Evolutionary conservation across 371 early-diverging fungal genomes (phyloP).

Genomic region (Lichtheimia ramosa): DNA sequence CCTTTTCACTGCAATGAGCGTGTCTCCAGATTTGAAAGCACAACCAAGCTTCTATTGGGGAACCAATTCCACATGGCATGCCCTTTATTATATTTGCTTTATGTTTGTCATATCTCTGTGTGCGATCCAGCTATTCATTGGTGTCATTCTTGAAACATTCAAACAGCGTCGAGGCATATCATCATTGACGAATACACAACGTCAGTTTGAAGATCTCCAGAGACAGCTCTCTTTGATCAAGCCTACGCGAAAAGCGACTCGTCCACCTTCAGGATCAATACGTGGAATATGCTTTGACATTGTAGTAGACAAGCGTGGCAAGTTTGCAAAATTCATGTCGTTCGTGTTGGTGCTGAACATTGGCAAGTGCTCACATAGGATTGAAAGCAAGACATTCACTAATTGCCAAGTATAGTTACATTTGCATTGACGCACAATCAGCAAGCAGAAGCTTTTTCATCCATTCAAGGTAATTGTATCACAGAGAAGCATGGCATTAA

Average conservation of each 20-base stretch:
- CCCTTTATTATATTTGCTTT: slow-evolving; percentile 47
- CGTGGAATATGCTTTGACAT: slow-evolving; percentile 48
- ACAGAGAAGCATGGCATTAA: background rate
- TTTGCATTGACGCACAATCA: slow-evolving; percentile 24
- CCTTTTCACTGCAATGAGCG: slow-evolving; percentile 43
- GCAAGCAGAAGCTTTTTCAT: background rate
- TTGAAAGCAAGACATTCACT: background rate
- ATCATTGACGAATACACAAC: slow-evolving; percentile 48
- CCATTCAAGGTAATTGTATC: slow-evolving; percentile 1
- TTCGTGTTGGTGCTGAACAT: slow-evolving; percentile 33
- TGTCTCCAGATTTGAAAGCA: slow-evolving; percentile 17
- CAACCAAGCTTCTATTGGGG: slow-evolving; percentile 44
- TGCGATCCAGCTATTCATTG: slow-evolving; percentile 56
- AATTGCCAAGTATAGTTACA: slow-evolving; percentile 1
- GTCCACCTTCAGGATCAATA: slow-evolving; percentile 30
- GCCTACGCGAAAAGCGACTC: slow-evolving; percentile 37
- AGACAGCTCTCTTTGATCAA: slow-evolving; percentile 47
- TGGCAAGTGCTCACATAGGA: slow-evolving; percentile 5
- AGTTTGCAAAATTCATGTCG: slow-evolving; percentile 39
- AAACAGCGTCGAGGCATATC: slow-evolving; percentile 54
- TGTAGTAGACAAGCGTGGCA: slow-evolving; percentile 46
- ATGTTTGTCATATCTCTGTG: slow-evolving; percentile 59
- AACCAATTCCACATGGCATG: slow-evolving; percentile 39
- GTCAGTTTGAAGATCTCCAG: slow-evolving; percentile 53
- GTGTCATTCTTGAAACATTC: slow-evolving; percentile 56